Percentiles rank a stretch among this genome's conserved stretches.
phyloP scores from a whole-genome alignment of 306 rosid genomes.

The Cicer judaicum region DNA sequence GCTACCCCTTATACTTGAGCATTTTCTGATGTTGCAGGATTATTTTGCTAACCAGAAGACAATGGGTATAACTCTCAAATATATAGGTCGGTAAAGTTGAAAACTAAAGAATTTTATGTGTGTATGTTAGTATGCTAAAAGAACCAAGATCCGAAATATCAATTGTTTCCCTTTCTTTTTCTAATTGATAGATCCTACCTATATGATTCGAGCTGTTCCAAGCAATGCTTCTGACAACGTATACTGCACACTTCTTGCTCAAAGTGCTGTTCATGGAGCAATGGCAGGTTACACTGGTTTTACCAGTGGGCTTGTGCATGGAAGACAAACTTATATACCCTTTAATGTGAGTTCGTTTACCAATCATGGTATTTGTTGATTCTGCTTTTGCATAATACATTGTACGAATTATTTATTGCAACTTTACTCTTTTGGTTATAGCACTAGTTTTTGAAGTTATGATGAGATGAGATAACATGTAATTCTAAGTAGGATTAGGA shows the following conservation, averaged over 20 bases:
- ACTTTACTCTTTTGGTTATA: not conserved
- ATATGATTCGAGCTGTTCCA: constrained; percentile 97
- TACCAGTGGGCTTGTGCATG: constrained; percentile 84
- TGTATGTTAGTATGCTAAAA: constrained; percentile 10
- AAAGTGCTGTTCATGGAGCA: constrained; percentile 96
- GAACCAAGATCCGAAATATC: constrained; percentile 17
- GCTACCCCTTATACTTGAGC: constrained; percentile 1
- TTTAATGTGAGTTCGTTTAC: constrained; percentile 68
- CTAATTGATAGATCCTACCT: constrained; percentile 82
- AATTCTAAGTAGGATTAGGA: constrained; percentile 3
- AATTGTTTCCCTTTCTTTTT: constrained; percentile 18
- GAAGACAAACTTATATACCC: constrained; percentile 89
- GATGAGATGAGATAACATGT: constrained; percentile 21
- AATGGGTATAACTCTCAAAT: constrained; percentile 79
- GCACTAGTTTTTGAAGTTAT: not conserved
- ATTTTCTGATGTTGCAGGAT: constrained; percentile 63
- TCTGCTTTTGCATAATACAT: constrained; percentile 33
- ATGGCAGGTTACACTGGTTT: constrained; percentile 96
- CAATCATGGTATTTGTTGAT: constrained; percentile 22
- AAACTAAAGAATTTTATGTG: not conserved
- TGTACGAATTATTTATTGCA: not conserved
- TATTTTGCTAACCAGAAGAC: constrained; percentile 55
- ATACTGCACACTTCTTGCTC: constrained; percentile 92
- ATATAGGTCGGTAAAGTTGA: constrained; percentile 68
- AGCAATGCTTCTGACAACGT: constrained; percentile 94